A percentile compares a stretch with the other conserved stretches of the same genome.
phyloP scores from a whole-genome alignment of 768 basidiomycete species.

The Leucocoprinus birnbaumii region DNA sequence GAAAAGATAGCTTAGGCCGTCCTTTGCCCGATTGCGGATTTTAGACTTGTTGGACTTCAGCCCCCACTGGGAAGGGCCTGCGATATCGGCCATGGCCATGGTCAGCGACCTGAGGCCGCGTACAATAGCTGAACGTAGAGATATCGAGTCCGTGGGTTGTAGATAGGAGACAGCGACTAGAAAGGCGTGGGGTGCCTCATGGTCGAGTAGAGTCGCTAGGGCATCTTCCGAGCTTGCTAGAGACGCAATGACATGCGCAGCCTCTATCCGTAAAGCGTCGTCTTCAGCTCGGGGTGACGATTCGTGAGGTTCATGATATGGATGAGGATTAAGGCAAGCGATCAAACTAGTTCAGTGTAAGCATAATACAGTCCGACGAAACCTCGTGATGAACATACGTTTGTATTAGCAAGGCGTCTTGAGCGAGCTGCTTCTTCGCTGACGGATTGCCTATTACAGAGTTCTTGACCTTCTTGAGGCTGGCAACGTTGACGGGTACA shows the following conservation, averaged over 20 bases:
- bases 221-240: constrained; percentile 67
- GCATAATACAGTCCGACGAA: neutral
- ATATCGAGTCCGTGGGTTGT: constrained; percentile 29
- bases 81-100: constrained; percentile 58
- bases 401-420: constrained; percentile 53
- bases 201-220: constrained; percentile 51
- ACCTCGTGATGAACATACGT: constrained; percentile 34
- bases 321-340: constrained; percentile 45
- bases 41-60: constrained; percentile 41
- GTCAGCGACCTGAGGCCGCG: constrained; percentile 63
- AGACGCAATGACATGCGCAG: constrained; percentile 73
- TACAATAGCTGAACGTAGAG: constrained; percentile 54
- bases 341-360: constrained; percentile 48
- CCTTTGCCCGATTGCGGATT: constrained; percentile 47
- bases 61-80: constrained; percentile 71
- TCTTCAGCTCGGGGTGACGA: constrained; percentile 27
- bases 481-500: constrained; percentile 19
- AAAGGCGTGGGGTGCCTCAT: constrained; percentile 57
- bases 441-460: constrained; percentile 76
- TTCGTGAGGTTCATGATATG: neutral
- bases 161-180: constrained; percentile 59
- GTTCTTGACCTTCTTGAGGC: constrained; percentile 72
- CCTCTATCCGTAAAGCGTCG: constrained; percentile 58
- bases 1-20: constrained; percentile 58
- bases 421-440: constrained; percentile 58